A percentile compares a stretch with the other conserved stretches of the same genome.
Evolutionary conservation across 2,329 filamentous ascomycete species (phyloP).

Genomic region (Penicillium sp.): DNA sequence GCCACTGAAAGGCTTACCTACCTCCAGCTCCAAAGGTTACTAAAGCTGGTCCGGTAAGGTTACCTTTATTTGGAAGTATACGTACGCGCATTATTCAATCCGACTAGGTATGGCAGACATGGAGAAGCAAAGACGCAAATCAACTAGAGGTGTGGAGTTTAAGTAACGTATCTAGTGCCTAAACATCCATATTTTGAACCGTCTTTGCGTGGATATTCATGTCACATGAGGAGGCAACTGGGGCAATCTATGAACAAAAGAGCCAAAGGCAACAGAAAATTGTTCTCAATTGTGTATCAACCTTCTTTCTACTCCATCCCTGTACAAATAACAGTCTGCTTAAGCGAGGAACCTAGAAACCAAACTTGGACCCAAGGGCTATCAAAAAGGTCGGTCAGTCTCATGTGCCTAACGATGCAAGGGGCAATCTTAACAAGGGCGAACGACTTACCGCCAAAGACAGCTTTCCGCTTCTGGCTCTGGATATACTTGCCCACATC

Average conservation of each 20-base stretch:
- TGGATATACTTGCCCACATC: conserved; percentile 85
- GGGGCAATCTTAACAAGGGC: conserved; percentile 11
- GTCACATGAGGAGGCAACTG: not conserved
- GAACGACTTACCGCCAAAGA: conserved; percentile 62
- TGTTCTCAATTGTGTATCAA: no score
- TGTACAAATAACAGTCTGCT: not conserved
- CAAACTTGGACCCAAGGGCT: conserved; percentile 48
- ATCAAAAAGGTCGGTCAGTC: conserved; percentile 18
- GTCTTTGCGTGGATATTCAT: not conserved
- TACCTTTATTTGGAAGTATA: no score
- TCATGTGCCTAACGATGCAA: conserved; percentile 20
- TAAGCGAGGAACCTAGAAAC: conserved; percentile 32
- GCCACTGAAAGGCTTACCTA: no score
- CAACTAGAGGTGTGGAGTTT: no score
- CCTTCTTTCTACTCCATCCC: not conserved
- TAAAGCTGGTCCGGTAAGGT: no score
- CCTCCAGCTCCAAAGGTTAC: no score
- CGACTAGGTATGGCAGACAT: no score
- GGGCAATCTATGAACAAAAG: not conserved
- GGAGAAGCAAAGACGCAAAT: no score
- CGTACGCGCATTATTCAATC: no score
- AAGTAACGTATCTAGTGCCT: no score
- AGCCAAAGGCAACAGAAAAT: not conserved
- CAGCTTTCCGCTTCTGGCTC: conserved; percentile 82
- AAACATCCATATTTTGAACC: no score